Evolutionary conservation across 192 early-diverging fungal genomes (phyloP).

Genomic region (Phlyctochytrium arcticum): DNA sequence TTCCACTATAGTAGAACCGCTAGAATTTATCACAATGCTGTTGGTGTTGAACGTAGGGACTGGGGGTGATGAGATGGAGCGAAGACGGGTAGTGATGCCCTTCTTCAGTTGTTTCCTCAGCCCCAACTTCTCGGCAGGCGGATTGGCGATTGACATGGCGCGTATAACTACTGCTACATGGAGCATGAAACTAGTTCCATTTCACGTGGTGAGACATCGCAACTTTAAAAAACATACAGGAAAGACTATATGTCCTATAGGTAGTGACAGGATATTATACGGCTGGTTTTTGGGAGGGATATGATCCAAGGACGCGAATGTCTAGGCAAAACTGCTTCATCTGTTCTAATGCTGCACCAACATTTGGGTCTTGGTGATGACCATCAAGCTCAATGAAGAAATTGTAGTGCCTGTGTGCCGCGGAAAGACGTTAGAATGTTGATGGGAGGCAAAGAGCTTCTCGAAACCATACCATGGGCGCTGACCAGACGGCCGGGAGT

Average conservation of each 20-base stretch:
- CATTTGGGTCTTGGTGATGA: slow-evolving; percentile 64
- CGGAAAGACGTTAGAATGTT: too few relatives aligned
- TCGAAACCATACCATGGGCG: slow-evolving; percentile 61
- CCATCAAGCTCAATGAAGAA: slow-evolving; percentile 92
- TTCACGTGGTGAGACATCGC: not conserved
- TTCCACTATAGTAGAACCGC: too few relatives aligned
- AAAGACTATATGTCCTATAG: not conserved
- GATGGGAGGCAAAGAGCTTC: not conserved
- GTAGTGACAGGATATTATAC: not conserved
- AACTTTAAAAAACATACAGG: not conserved
- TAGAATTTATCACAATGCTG: too few relatives aligned
- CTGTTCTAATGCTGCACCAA: slow-evolving; percentile 64
- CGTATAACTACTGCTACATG: not conserved
- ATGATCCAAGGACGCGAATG: slow-evolving; percentile 76
- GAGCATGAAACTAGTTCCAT: not conserved
- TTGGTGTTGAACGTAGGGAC: not conserved
- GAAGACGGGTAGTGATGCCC: not conserved
- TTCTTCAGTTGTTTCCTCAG: not conserved
- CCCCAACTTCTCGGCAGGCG: not conserved
- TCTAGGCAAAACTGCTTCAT: slow-evolving; percentile 70
- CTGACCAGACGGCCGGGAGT: slow-evolving; percentile 77
- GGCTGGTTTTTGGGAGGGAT: slow-evolving; percentile 54
- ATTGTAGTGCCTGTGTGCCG: slow-evolving; percentile 85
- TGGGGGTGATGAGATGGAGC: slow-evolving; percentile 6
- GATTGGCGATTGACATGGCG: not conserved